Conservation (phyloP, 2,329 filamentous ascomycete genomes). For the Tolypocladium ophioglossoides region DNA sequence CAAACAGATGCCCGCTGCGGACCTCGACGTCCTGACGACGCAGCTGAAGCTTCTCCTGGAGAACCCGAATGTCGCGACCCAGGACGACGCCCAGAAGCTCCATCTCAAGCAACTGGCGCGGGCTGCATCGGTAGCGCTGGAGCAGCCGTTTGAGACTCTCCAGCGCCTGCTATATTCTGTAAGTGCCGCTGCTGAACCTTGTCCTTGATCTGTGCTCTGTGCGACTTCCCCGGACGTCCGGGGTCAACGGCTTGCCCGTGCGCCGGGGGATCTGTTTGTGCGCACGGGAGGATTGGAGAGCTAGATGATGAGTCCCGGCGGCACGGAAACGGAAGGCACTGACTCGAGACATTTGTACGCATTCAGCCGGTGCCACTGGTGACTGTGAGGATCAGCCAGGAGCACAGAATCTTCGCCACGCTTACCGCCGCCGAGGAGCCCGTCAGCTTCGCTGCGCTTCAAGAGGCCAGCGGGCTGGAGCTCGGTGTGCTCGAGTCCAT, state of each 20-base stretch:
- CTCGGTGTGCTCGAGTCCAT: conserved; percentile 5
- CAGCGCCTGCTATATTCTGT: conserved; percentile 8
- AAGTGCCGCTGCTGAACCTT: not conserved
- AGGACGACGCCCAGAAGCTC: not conserved
- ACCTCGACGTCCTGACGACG: not conserved
- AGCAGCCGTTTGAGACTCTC: conserved; percentile 10
- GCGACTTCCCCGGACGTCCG: not conserved
- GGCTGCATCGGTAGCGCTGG: conserved; percentile 4
- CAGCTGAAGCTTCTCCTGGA: not conserved
- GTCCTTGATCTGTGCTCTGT: not conserved
- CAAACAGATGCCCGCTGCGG: not conserved
- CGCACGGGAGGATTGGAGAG: not conserved
- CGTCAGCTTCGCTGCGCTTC: conserved; percentile 3
- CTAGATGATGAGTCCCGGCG: not conserved
- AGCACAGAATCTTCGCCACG: conserved; percentile 6
- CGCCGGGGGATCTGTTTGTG: not conserved
- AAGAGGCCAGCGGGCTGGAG: conserved; percentile 2
- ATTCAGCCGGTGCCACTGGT: conserved; percentile 6
- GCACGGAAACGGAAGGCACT: not conserved
- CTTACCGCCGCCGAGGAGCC: conserved; percentile 3
- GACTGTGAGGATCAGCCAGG: conserved; percentile 6
- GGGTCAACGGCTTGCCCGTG: not conserved
- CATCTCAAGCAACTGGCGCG: conserved; percentile 1
- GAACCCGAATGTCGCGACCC: not conserved
- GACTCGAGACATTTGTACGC: not conserved